Evolutionary conservation across 1,139 yeast species (phyloP).

Genomic region (Pichia sp.): DNA sequence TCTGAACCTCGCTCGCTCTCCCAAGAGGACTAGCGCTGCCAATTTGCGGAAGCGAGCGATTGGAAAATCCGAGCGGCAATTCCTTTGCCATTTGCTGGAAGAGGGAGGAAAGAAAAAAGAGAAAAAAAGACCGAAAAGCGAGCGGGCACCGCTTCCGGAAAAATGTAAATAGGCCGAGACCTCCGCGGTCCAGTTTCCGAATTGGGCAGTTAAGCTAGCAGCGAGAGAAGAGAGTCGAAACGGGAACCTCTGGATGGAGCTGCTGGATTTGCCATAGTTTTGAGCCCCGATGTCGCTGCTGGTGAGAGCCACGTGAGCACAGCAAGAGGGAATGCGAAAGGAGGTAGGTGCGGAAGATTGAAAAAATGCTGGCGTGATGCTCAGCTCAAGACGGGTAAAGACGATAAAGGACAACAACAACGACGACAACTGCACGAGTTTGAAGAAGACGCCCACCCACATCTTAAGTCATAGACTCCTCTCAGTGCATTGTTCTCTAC

Average conservation of each 20-base stretch:
- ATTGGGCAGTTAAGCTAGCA: not conserved
- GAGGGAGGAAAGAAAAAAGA: not conserved
- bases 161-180: not conserved
- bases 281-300: no score
- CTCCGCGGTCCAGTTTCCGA: not conserved
- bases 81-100: constrained; percentile 5
- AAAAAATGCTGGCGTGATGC: no score
- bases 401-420: no score
- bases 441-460: no score
- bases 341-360: no score
- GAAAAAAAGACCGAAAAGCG: not conserved
- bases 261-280: not conserved
- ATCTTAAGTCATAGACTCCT: no score
- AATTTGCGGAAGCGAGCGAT: not conserved
- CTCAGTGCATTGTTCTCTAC: no score
- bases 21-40: not conserved
- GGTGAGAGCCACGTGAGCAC: no score
- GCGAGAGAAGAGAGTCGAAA: not conserved
- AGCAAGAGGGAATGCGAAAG: no score
- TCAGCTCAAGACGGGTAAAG: no score
- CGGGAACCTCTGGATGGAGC: not conserved
- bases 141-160: not conserved
- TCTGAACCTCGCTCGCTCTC: no score
- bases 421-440: no score
- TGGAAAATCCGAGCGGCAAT: not conserved